Base-by-base conservation (phyloP, 164 flowering plant species). In the Aristolochia contorta region DNA sequence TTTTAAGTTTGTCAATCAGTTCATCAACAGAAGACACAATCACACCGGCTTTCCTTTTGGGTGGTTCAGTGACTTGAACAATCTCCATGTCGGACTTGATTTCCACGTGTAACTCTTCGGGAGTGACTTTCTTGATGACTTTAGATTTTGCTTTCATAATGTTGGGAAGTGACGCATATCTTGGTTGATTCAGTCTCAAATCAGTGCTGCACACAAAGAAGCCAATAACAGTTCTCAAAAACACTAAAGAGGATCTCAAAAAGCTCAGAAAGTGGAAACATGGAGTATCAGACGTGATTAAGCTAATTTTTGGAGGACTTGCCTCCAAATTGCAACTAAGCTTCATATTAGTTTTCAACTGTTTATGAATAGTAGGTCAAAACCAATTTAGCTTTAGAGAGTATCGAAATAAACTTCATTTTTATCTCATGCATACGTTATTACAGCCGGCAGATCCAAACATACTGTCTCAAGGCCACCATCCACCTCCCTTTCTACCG, bases 61-160 rank as follows among this genome's bases (percentile, higher is more conserved):
- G 96, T 21, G 99, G 96, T 65, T 93, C 99, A 1, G 84, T 86
- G 47, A 93, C 96, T 75, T 88, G 77, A 69, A 90, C 72, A 24
- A 82, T 64, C 74, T 88, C 96, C 49, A 88, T 54, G 71, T 90
- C 97, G 12, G 89, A 72, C 68, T 64, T 80, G 63, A 93, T 66
- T 30, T 86, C 80, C 59, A 93, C 94, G 4, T 88, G 83, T 71
- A 92, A 64, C 55, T 92, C 96, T 59, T 76, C 64, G 2, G 81
- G 87, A 50, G 89, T 83, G 47, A 74, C 71, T 61, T 86, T 93
- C 83, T 90, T 86, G 63, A 93, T 86, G 48, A 71, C 78, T 73
- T 87, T 93, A 7, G 94, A 86, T 68, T 90, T 93, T 49, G 96
- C 98, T 75, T 93, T 93, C 98, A 90, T 90, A 60, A 93, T 90